Base-by-base conservation (phyloP, 2,329 filamentous ascomycete species). In the Xylariaceae sp. region DNA sequence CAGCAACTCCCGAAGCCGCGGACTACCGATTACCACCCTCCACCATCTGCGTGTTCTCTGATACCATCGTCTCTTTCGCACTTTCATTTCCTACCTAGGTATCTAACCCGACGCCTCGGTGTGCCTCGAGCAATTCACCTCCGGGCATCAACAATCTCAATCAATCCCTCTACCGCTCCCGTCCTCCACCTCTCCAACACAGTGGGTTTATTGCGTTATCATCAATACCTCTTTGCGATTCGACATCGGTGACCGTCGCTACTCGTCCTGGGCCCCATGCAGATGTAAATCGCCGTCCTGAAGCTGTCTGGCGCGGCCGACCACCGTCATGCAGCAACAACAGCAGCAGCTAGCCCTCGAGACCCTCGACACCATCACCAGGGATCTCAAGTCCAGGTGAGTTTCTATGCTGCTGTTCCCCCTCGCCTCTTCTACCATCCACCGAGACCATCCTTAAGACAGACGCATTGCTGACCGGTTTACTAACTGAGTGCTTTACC, bases 371-470 rank as follows among this genome's bases (percentile, higher is more conserved):
- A 74, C 76, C 57, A 77, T 84, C 62, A 77, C 79, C 11, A 79
- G 80, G 63, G 82, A 83, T 63, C 75, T 85, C 39, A 80, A 78
- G 65, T 83, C 82, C 61, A 81, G 80, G 82, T 85, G 68, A 59
- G 63, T 58, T 50, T 34, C 51, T 18, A 47, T 15, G 13, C 23
- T 15, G 17, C 23, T 45, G 5, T 45, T 17, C 49, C 4, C 9
- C 13, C 23, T 30, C 23, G 23, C 30, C 23, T 15, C 5, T 8
- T 34, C 11, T 30, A 23, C 11, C 6, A 51, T 34, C 49, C 3
- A 15, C 18, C 4, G 30, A 10, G 9, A 11, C 3, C n/a, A 50
- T 13, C 48, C 37, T 4, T 11, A 5, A 35, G 18, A 23, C 37
- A 9, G 35, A 15, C 11, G n/a, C 7, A 34, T 51, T 51, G 13